These are phyloP conservation scores for Stropharia rugosoannulata DNA, from an alignment of 768 basidiomycete genomes.

Conservation along the genomic window DNA sequence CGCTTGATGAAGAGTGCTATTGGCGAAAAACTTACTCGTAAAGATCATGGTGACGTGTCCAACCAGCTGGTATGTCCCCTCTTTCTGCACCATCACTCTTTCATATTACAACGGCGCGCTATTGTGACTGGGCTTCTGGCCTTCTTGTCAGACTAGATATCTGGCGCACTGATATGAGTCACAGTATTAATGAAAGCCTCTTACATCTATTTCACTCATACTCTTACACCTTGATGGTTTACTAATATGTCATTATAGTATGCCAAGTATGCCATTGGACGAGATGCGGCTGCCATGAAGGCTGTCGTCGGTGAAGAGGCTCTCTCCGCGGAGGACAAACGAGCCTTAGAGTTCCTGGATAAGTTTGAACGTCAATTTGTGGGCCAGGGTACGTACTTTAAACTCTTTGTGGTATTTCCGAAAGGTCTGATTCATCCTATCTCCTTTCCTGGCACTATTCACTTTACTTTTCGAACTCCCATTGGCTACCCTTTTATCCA, in stretches of 20 bases:
- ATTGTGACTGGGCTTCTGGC: neutral
- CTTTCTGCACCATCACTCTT: neutral
- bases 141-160: neutral
- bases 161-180: neutral
- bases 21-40: conserved; percentile 94
- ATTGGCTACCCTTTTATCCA: too few species aligned
- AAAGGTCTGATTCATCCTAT: too few species aligned
- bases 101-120: neutral
- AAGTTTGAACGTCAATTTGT: conserved; percentile 98
- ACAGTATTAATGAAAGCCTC: neutral
- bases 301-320: conserved; percentile 99
- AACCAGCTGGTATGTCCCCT: conserved; percentile 82
- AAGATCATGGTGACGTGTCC: conserved; percentile 98
- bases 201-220: neutral
- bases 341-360: conserved; percentile 95
- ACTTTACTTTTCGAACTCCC: too few species aligned
- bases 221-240: neutral
- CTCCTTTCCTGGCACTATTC: too few species aligned
- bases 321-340: conserved; percentile 90
- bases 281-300: conserved; percentile 98
- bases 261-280: conserved; percentile 97
- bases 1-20: conserved; percentile 99
- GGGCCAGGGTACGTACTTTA: conserved; percentile 73
- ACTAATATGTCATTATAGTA: conserved; percentile 52
- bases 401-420: neutral